These are phyloP conservation scores for Dendrobium catenatum DNA, from an alignment of 106 monocot genomes.

Conservation along the genomic window DNA sequence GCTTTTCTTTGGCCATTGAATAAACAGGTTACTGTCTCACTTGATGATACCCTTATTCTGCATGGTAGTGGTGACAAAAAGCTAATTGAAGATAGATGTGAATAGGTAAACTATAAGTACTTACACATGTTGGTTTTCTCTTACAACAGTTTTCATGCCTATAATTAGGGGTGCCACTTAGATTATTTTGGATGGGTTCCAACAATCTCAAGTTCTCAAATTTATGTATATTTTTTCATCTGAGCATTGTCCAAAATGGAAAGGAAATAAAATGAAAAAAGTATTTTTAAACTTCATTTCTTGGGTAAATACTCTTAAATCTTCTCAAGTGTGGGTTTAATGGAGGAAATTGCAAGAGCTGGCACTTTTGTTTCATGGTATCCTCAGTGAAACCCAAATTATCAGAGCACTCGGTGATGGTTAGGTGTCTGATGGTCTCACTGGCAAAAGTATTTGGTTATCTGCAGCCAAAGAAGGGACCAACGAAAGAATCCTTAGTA, in stretches of 20 bases:
- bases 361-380: too few species aligned
- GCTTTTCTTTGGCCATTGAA: background rate
- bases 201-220: background rate
- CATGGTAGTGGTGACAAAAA: constrained; percentile 84
- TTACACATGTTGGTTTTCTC: background rate
- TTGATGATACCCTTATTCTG: constrained; percentile 85
- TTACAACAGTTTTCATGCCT: background rate
- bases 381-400: too few species aligned
- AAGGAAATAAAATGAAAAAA: background rate
- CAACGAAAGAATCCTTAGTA: too few species aligned
- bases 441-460: too few species aligned
- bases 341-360: too few species aligned
- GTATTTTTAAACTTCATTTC: background rate
- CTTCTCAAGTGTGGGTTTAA: too few species aligned
- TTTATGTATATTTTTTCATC: too few species aligned
- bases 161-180: background rate
- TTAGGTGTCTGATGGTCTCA: too few species aligned
- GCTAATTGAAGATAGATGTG: constrained; percentile 80
- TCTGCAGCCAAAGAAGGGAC: too few species aligned
- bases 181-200: background rate
- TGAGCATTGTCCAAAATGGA: too few species aligned
- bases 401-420: too few species aligned
- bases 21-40: constrained; percentile 62
- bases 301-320: background rate
- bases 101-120: constrained; percentile 32